Percentiles rank a stretch among this genome's conserved stretches.
phyloP scores from a whole-genome alignment of 2,329 filamentous ascomycete genomes.

The Penicillium sp. region DNA sequence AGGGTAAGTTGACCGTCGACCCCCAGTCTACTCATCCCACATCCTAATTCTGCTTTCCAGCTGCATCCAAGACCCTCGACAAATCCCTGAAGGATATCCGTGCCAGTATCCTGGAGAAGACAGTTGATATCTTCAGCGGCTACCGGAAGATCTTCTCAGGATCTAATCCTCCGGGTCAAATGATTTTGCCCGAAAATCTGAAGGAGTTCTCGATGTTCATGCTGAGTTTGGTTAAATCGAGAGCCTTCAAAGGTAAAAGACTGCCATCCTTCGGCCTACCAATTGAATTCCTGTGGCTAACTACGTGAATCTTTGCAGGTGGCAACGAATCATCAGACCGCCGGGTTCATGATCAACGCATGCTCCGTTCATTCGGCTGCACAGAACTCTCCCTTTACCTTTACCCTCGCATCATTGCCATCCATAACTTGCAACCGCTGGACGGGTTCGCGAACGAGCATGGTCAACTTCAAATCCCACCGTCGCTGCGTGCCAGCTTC shows the following conservation, averaged over 20 bases:
- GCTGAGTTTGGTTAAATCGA: constrained; percentile 81
- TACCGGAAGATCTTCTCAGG: constrained; percentile 93
- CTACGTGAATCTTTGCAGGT: constrained; percentile 43
- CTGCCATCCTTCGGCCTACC: neutral
- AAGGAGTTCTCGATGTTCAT: constrained; percentile 98
- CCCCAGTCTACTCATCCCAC: neutral
- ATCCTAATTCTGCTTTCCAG: constrained; percentile 38
- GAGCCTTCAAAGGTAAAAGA: constrained; percentile 73
- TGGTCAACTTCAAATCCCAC: constrained; percentile 82
- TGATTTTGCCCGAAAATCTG: constrained; percentile 91
- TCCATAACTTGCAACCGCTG: constrained; percentile 83
- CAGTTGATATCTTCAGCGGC: constrained; percentile 84
- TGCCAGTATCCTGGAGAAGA: constrained; percentile 80
- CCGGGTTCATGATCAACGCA: constrained; percentile 84
- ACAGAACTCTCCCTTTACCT: constrained; percentile 87
- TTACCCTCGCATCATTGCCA: constrained; percentile 87
- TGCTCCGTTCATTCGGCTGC: constrained; percentile 84
- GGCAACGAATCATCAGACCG: constrained; percentile 89
- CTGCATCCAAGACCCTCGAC: constrained; percentile 79
- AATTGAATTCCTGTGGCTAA: neutral
- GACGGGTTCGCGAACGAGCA: constrained; percentile 94
- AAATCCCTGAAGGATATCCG: constrained; percentile 80
- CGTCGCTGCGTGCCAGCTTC: constrained; percentile 78
- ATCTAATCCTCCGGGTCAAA: constrained; percentile 81
- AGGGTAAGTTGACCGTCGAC: constrained; percentile 49